phyloP scores from a whole-genome alignment of 2,329 filamentous ascomycete species.

The Periglandula ipomoeae region DNA sequence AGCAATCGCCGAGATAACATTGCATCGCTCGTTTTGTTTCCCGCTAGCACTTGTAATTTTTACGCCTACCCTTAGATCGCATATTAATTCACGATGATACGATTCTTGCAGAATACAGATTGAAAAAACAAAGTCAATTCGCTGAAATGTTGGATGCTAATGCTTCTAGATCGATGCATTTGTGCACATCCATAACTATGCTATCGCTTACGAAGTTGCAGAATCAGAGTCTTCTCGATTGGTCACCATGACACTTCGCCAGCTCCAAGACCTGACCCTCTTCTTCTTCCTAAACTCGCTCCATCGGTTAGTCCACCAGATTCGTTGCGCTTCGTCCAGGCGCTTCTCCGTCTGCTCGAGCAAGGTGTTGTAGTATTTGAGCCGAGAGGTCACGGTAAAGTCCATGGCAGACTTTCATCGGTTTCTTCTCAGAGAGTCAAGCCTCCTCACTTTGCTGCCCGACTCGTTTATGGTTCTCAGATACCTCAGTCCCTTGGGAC shows the following conservation, averaged over 20 bases:
- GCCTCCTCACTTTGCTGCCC: neutral
- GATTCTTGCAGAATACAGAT: neutral
- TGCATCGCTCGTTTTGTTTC: neutral
- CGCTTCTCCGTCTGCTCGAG: conserved; percentile 2
- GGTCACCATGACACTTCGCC: neutral
- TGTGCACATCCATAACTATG: conserved; percentile 1
- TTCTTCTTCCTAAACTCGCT: conserved; percentile 5
- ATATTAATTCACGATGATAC: neutral
- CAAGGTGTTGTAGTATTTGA: neutral
- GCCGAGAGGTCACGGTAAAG: neutral
- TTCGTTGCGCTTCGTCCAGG: conserved; percentile 4
- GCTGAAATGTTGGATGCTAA: conserved; percentile 1
- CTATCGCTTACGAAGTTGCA: conserved; percentile 2
- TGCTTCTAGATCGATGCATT: neutral
- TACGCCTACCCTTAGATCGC: neutral
- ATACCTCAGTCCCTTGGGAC: neutral
- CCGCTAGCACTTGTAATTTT: neutral
- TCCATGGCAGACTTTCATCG: neutral
- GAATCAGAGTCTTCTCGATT: neutral
- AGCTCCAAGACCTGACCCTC: neutral
- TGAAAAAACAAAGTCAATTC: conserved; percentile 2
- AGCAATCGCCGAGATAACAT: conserved; percentile 17
- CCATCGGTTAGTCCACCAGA: conserved; percentile 7
- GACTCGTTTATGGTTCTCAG: neutral
- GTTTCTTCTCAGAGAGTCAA: conserved; percentile 1